Evolutionary conservation across 176 grass and related monocot genomes (phyloP).

Genomic region (Pharus latifolius): DNA sequence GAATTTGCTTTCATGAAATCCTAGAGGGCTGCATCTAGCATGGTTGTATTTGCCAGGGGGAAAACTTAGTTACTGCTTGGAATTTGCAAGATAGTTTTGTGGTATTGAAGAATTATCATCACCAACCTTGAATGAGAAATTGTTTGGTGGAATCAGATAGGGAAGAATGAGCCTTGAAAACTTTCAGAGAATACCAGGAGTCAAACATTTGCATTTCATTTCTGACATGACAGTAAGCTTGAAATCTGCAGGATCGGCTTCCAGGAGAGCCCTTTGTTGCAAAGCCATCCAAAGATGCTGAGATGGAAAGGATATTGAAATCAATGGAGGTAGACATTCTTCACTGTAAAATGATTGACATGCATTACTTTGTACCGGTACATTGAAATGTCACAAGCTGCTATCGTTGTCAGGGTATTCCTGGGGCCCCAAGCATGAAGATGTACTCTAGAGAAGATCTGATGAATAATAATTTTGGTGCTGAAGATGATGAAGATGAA

Average conservation of each 20-base stretch:
- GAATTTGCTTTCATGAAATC: too few species aligned
- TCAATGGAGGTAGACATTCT: conserved; percentile 66
- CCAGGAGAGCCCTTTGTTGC: conserved; percentile 73
- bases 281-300: conserved; percentile 86
- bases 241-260: conserved; percentile 40
- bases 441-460: conserved; percentile 94
- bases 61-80: too few species aligned
- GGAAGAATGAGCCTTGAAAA: background rate
- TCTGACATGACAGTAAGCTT: background rate
- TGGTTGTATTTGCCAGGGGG: background rate
- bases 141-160: too few species aligned
- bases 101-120: too few species aligned
- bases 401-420: conserved; percentile 49
- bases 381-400: background rate
- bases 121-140: too few species aligned
- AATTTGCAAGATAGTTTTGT: too few species aligned
- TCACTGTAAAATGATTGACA: background rate
- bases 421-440: conserved; percentile 88
- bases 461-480: conserved; percentile 86
- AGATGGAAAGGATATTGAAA: conserved; percentile 85
- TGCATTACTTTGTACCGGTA: background rate
- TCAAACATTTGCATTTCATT: background rate
- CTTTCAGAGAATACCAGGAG: background rate
- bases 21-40: background rate
- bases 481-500: conserved; percentile 42